A percentile compares a stretch with the other conserved stretches of the same genome.
Conservation (phyloP, 257 asterid species). For the Primulina eburnea region DNA sequence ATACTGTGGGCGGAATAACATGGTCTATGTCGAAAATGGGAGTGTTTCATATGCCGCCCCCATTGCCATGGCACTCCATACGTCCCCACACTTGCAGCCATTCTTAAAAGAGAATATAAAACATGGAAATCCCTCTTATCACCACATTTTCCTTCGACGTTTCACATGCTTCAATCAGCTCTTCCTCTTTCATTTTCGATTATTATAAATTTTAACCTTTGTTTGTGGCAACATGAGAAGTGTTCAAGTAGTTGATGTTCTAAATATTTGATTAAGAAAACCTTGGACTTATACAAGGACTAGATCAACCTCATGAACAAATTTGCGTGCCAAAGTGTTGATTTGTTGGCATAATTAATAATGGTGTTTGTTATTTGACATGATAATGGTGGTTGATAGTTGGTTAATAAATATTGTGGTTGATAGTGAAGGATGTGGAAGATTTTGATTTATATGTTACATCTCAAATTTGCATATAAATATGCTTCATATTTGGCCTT, state of each 20-base stretch:
- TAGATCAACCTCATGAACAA: constrained; percentile 14
- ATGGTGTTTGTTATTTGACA: no score
- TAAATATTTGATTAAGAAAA: neutral
- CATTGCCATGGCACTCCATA: constrained; percentile 70
- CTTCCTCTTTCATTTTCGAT: constrained; percentile 46
- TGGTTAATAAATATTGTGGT: no score
- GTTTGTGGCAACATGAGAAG: constrained; percentile 2
- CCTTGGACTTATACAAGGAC: no score
- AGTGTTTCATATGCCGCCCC: constrained; percentile 69
- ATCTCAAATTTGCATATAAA: no score
- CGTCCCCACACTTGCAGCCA: constrained; percentile 55
- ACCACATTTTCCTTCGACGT: constrained; percentile 17
- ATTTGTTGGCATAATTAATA: no score
- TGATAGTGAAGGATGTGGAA: no score
- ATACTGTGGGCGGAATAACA: constrained; percentile 61
- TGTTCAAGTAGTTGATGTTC: constrained; percentile 7
- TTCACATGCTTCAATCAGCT: constrained; percentile 30
- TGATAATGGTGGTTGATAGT: no score
- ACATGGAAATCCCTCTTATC: constrained; percentile 47
- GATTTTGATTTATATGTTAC: no score
- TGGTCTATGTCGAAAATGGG: constrained; percentile 54
- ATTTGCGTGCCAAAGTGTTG: constrained; percentile 21
- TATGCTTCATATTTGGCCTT: no score
- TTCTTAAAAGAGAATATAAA: constrained; percentile 57
- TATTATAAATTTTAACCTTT: neutral